Conservation (phyloP, 139 green algal species). For the Closterium sp. region DNA sequence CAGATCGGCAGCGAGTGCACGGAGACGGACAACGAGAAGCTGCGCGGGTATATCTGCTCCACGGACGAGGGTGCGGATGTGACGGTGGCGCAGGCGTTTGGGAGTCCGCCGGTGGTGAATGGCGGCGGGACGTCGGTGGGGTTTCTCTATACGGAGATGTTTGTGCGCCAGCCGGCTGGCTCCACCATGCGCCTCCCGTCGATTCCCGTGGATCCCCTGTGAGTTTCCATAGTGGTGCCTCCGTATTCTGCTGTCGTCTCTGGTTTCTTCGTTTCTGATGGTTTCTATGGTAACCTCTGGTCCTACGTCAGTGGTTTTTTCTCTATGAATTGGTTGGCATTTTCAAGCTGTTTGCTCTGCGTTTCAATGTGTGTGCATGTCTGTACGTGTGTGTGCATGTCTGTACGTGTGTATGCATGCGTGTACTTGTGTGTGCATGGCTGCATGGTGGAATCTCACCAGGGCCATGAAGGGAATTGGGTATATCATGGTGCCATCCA, state of each 20-base stretch:
- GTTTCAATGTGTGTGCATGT: background rate
- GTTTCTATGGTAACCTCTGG: background rate
- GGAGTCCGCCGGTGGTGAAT: background rate
- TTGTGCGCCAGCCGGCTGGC: background rate
- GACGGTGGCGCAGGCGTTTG: background rate
- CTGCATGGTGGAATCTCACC: background rate
- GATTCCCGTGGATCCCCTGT: background rate
- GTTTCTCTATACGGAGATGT: background rate
- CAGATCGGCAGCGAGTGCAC: background rate
- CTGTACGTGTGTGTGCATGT: background rate
- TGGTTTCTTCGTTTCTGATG: background rate
- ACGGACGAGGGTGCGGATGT: background rate
- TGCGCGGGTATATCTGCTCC: background rate
- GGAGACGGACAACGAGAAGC: background rate
- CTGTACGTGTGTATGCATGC: background rate
- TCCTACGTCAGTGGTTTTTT: background rate
- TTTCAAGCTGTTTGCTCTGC: too few relatives aligned
- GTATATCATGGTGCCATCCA: background rate
- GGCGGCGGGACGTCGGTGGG: too few relatives aligned
- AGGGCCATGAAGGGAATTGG: background rate
- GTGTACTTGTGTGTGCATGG: background rate
- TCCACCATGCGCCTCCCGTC: background rate
- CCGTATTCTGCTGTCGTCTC: background rate
- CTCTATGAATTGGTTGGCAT: background rate
- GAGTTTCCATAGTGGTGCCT: background rate